phyloP scores from a whole-genome alignment of 176 grass and related monocot species.

The Thinopyrum elongatum region DNA sequence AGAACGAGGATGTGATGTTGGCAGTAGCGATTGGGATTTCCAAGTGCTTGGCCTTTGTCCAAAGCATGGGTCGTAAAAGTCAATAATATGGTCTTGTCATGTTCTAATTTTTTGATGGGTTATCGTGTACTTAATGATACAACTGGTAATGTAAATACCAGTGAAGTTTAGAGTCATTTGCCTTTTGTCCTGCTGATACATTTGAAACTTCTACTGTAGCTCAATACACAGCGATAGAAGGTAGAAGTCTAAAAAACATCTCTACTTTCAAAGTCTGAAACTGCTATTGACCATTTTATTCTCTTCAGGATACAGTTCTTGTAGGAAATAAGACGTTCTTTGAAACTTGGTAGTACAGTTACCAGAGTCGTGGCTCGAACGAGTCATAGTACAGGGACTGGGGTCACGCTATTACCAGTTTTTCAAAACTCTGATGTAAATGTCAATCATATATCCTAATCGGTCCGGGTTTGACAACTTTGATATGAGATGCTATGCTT shows the following conservation, averaged over 20 bases:
- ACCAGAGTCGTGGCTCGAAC: not conserved
- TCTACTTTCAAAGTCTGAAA: constrained; percentile 21
- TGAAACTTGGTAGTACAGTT: not conserved
- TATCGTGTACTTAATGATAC: not conserved
- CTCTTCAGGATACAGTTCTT: not conserved
- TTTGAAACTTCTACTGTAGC: not conserved
- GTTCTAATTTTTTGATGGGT: not conserved
- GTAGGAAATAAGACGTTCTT: not conserved
- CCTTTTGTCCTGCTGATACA: not conserved
- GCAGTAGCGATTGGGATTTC: not conserved
- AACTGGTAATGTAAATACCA: not conserved
- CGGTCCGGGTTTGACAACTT: not conserved
- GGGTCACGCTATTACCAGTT: not conserved
- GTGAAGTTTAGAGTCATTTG: not conserved
- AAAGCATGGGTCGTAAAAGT: not conserved
- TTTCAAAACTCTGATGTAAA: not conserved
- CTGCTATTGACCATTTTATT: not conserved
- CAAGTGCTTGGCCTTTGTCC: not conserved
- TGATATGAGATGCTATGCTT: not conserved
- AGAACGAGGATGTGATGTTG: not conserved
- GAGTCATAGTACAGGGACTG: not conserved
- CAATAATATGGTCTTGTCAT: not conserved
- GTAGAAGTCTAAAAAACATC: not conserved
- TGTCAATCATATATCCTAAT: not conserved
- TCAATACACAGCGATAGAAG: not conserved